These are phyloP conservation scores for Globisporangium barbulae DNA, from an alignment of 352 stramenopile genomes.

Conservation along the genomic window DNA sequence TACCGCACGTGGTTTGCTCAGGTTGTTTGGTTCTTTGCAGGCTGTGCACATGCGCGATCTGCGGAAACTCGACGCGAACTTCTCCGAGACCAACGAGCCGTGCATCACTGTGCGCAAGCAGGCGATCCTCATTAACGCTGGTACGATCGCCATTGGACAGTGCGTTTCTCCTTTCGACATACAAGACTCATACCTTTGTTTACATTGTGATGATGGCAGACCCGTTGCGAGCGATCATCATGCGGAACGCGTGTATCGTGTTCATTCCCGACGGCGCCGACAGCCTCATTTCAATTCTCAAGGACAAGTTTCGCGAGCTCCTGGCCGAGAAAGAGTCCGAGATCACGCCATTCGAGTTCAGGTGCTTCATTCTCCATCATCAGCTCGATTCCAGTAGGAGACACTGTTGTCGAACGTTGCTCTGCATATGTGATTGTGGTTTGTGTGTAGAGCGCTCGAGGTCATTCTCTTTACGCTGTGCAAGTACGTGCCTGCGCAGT, in stretches of 20 bases:
- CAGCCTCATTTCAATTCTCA: slow-evolving; percentile 37
- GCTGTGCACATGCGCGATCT: slow-evolving; percentile 60
- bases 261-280: slow-evolving; percentile 46
- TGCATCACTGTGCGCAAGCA: slow-evolving; percentile 40
- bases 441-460: slow-evolving; percentile 31
- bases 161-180: too few relatives aligned
- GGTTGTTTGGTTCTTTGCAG: slow-evolving; percentile 18
- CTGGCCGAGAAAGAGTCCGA: slow-evolving; percentile 14
- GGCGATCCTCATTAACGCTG: slow-evolving; percentile 40
- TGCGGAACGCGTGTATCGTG: slow-evolving; percentile 35
- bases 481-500: slow-evolving; percentile 15
- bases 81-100: slow-evolving; percentile 52
- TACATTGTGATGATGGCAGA: slow-evolving; percentile 17
- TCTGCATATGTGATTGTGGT: neutral
- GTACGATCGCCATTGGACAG: too few relatives aligned
- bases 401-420: neutral
- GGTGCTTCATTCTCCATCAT: slow-evolving; percentile 12
- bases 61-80: slow-evolving; percentile 64
- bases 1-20: neutral
- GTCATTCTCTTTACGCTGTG: slow-evolving; percentile 27
- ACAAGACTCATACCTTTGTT: too few relatives aligned
- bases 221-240: slow-evolving; percentile 42
- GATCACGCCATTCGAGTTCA: slow-evolving; percentile 39
- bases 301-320: slow-evolving; percentile 36
- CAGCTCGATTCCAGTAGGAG: too few relatives aligned